Percentiles rank a stretch among this genome's conserved stretches.
Evolutionary conservation across 495 filamentous ascomycete genomes (phyloP).

Genomic region (Rusavskia elegans): DNA sequence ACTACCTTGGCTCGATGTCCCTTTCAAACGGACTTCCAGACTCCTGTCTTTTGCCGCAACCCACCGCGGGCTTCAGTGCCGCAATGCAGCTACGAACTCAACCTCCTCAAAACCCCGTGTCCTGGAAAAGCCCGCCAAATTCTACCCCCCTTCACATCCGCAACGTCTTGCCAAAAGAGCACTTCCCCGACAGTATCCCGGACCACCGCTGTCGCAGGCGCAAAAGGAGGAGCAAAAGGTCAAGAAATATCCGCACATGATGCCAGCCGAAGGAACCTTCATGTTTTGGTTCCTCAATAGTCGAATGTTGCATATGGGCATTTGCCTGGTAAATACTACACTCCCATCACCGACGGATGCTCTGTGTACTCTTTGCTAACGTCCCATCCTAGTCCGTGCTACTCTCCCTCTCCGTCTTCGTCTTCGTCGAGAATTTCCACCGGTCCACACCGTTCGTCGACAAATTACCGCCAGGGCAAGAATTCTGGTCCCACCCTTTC

Average conservation of each 20-base stretch:
- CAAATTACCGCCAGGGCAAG: constrained; percentile 47
- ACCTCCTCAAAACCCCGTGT: constrained; percentile 33
- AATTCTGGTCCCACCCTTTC: constrained; percentile 37
- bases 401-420: constrained; percentile 45
- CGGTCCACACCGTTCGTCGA: constrained; percentile 46
- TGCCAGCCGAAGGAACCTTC: constrained; percentile 58
- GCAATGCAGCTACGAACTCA: constrained; percentile 6
- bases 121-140: constrained; percentile 65
- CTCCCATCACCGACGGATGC: not conserved
- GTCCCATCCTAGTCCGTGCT: constrained; percentile 41
- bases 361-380: not conserved
- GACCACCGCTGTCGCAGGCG: constrained; percentile 40
- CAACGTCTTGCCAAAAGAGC: constrained; percentile 33
- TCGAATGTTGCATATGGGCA: constrained; percentile 56
- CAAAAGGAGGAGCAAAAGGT: constrained; percentile 44
- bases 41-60: no score
- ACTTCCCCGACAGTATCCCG: constrained; percentile 41
- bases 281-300: constrained; percentile 61
- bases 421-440: constrained; percentile 55
- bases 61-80: not conserved
- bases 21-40: no score
- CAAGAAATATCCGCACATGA: constrained; percentile 66
- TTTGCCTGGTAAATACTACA: constrained; percentile 45
- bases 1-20: not conserved
- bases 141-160: constrained; percentile 74